These are phyloP conservation scores for Hypoxylon rickii DNA, from an alignment of 495 filamentous ascomycete genomes.

Conservation along the genomic window DNA sequence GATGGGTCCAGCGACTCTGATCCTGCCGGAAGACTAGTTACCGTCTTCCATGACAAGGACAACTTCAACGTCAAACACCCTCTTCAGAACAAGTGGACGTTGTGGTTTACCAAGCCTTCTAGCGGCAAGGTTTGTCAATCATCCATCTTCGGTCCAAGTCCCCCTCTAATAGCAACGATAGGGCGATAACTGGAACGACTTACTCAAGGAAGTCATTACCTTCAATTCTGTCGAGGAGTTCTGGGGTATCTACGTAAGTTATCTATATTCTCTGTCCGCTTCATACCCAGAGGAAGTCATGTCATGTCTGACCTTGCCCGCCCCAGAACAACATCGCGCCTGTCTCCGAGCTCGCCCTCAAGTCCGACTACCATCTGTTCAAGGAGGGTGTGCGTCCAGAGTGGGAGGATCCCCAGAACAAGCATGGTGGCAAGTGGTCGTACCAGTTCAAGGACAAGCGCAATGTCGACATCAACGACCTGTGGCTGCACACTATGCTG, in stretches of 20 bases:
- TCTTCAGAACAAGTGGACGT: slow-evolving; percentile 92
- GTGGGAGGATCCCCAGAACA: slow-evolving; percentile 98
- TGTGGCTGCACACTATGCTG: slow-evolving; percentile 97
- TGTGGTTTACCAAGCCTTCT: slow-evolving; percentile 99
- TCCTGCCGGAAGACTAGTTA: slow-evolving; percentile 61
- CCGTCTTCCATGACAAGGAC: slow-evolving; percentile 94
- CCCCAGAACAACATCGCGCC: slow-evolving; percentile 95
- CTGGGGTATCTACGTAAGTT: slow-evolving; percentile 96
- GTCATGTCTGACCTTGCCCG: slow-evolving; percentile 8
- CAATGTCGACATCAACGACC: slow-evolving; percentile 83
- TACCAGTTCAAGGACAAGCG: slow-evolving; percentile 97
- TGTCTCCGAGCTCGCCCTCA: slow-evolving; percentile 90
- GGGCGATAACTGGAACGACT: slow-evolving; percentile 98
- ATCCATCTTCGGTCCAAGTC: too few species aligned
- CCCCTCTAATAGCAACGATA: slow-evolving; percentile 37
- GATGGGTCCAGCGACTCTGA: slow-evolving; percentile 40
- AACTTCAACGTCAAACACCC: slow-evolving; percentile 99
- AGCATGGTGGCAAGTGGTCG: slow-evolving; percentile 98
- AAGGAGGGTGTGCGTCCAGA: slow-evolving; percentile 95
- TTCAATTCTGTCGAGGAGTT: slow-evolving; percentile 99
- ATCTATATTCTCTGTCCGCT: not conserved
- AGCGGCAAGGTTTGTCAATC: slow-evolving; percentile 81
- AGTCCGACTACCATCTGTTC: slow-evolving; percentile 99
- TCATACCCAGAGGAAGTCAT: not conserved
- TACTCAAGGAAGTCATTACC: slow-evolving; percentile 96